Conservation (phyloP, 192 early-diverging fungal genomes). For the Powellomyces hirtus region DNA sequence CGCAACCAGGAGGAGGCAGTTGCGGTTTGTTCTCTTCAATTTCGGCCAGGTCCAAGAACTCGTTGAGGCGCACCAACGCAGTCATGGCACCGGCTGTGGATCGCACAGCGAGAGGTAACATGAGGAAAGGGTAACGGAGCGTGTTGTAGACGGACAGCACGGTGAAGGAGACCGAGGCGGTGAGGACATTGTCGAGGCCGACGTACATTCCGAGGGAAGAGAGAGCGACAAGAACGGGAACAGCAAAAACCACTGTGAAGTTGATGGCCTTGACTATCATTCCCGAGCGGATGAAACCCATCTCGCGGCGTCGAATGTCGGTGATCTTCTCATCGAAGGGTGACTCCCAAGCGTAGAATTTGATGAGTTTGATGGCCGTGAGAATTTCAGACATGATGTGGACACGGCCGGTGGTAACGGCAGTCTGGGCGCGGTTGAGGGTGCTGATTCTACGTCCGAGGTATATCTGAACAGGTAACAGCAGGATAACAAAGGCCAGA, state of each 20-base stretch:
- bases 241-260: constrained; percentile 62
- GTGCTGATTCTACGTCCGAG: constrained; percentile 50
- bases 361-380: constrained; percentile 74
- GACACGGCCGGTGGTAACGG: constrained; percentile 55
- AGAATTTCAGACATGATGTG: constrained; percentile 73
- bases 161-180: constrained; percentile 60
- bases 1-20: constrained; percentile 27
- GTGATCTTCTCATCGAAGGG: constrained; percentile 61
- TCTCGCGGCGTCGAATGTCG: constrained; percentile 58
- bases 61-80: constrained; percentile 50
- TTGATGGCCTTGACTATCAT: constrained; percentile 62
- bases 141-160: constrained; percentile 68
- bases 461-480: constrained; percentile 64
- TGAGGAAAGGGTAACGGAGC: constrained; percentile 66
- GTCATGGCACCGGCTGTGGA: constrained; percentile 52
- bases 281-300: constrained; percentile 44
- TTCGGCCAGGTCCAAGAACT: constrained; percentile 52
- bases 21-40: constrained; percentile 33
- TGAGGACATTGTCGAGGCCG: constrained; percentile 32
- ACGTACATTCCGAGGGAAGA: constrained; percentile 40
- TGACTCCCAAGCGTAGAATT: constrained; percentile 73
- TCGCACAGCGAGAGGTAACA: constrained; percentile 65
- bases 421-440: constrained; percentile 47
- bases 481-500: constrained; percentile 45
- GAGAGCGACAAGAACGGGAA: constrained; percentile 54